Evolutionary conservation across 2,329 filamentous ascomycete species (phyloP), one percentile per base, ranked within the genome.

Genomic region (Sordariomycetes sp.): DNA sequence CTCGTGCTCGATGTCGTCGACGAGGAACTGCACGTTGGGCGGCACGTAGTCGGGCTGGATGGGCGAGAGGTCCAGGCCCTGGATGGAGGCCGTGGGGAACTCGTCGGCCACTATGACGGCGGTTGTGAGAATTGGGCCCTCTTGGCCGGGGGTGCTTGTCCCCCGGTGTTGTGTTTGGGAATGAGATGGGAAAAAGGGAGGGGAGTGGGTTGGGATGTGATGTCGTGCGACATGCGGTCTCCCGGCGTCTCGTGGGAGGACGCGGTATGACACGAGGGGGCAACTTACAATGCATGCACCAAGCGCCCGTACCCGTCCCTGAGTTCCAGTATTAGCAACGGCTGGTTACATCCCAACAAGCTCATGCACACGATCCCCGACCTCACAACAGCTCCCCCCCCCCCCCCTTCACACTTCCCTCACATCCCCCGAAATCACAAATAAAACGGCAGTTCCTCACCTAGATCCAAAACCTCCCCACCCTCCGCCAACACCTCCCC

Each of bases 11-110:
- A 80, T 75, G 62, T 80, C 78, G 64, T 79, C 77, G 46, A 80
- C 74, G 25, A 76, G 71, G 61, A 80, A 80, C 25, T 73, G 70
- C n/a, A 77, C 75, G 58, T 80, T 80, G 56, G 75, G 70, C 1
- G 77, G 77, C 0, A 80, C 76, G 65, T 74, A 77, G 54, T 74
- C 74, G 0, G 78, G 77, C 55, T 80, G 78, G 48, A 80, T 80
- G 0, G 77, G 77, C 1, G 78, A 80, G 2, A 80, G 66, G 61
- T 80, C 78, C 66, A 78, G 72, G 60, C 77, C 77, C 48, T 74
- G 73, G 52, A 80, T 74, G 34, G 65, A 66, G 0, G 74, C 66
- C 1, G 71, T 69, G 4, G 75, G 74, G 58, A 76, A 80, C 35
- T 66, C 66, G 58, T 80, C 77, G 58, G 74, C 77, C 61, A 80